Conservation (phyloP, 306 rosid species). For the Lathyrus oleraceus region DNA sequence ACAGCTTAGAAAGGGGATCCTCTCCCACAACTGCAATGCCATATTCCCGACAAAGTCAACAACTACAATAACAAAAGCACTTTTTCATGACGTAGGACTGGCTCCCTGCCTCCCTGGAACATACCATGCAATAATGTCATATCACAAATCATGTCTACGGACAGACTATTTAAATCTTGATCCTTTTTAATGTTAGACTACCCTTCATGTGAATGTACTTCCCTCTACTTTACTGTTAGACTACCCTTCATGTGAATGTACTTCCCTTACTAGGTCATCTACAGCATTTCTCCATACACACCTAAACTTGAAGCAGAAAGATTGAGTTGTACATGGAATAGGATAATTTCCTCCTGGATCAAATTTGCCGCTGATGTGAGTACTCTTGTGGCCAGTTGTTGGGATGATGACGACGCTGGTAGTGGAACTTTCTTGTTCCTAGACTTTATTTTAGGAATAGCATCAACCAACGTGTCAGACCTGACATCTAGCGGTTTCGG, state of each 20-base stretch:
- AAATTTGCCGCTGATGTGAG: too few relatives aligned
- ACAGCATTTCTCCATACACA: background rate
- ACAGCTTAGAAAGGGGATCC: background rate
- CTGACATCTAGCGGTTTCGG: too few relatives aligned
- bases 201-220: background rate
- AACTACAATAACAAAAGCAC: background rate
- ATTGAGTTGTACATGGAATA: too few relatives aligned
- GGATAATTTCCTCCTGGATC: too few relatives aligned
- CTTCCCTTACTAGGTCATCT: background rate
- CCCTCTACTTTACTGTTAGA: background rate
- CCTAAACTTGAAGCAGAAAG: background rate
- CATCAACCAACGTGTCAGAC: too few relatives aligned
- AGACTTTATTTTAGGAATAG: too few relatives aligned
- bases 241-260: background rate
- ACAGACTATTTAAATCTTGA: background rate
- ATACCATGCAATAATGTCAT: background rate
- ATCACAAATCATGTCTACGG: conserved; percentile 1
- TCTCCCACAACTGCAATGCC: conserved; percentile 1
- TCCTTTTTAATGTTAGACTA: background rate
- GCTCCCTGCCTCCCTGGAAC: background rate
- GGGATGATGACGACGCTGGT: too few relatives aligned
- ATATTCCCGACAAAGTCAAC: conserved; percentile 4
- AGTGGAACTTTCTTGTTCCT: too few relatives aligned
- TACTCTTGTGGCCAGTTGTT: too few relatives aligned
- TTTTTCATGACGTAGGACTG: background rate